Evolutionary conservation across 768 basidiomycete species (phyloP).

Genomic region (Rhodotorula paludigena): DNA sequence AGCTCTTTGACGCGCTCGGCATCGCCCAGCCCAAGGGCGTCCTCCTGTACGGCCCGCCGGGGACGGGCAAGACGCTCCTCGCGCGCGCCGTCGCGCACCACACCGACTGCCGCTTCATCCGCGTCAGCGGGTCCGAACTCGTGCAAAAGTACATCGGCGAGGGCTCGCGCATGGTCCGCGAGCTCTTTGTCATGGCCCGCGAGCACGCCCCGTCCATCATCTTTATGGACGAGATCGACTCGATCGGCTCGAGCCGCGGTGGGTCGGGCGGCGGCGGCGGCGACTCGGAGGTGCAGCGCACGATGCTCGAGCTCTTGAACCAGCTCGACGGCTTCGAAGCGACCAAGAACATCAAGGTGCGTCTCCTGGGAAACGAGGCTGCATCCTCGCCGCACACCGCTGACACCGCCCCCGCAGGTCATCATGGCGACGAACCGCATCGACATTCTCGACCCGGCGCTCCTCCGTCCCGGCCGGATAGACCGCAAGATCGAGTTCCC

Average conservation of each 20-base stretch:
- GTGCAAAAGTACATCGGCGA: conserved; percentile 99
- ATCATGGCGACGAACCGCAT: conserved; percentile 98
- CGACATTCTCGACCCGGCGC: conserved; percentile 89
- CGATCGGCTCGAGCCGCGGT: conserved; percentile 87
- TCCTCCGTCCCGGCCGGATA: conserved; percentile 89
- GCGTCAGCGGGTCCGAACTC: conserved; percentile 86
- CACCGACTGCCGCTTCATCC: conserved; percentile 95
- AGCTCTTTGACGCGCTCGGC: conserved; percentile 90
- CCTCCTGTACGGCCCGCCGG: conserved; percentile 88
- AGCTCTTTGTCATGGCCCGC: conserved; percentile 95
- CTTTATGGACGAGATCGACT: conserved; percentile 99
- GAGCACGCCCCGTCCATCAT: conserved; percentile 98
- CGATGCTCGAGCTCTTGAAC: conserved; percentile 83
- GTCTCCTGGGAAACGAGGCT: not conserved
- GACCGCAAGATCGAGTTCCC: conserved; percentile 98
- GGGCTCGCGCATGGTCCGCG: conserved; percentile 86
- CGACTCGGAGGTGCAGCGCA: conserved; percentile 82
- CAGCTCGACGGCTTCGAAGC: conserved; percentile 83
- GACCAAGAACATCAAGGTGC: conserved; percentile 70
- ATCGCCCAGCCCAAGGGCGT: conserved; percentile 98
- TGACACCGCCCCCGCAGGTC: conserved; percentile 48
- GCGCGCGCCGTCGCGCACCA: conserved; percentile 95
- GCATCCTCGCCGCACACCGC: too few relatives aligned
- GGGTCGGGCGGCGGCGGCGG: conserved; percentile 67
- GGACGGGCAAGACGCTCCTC: conserved; percentile 91